Base-by-base conservation (phyloP, 2,329 filamentous ascomycete genomes). In the Microdochium trichocladiopsis region DNA sequence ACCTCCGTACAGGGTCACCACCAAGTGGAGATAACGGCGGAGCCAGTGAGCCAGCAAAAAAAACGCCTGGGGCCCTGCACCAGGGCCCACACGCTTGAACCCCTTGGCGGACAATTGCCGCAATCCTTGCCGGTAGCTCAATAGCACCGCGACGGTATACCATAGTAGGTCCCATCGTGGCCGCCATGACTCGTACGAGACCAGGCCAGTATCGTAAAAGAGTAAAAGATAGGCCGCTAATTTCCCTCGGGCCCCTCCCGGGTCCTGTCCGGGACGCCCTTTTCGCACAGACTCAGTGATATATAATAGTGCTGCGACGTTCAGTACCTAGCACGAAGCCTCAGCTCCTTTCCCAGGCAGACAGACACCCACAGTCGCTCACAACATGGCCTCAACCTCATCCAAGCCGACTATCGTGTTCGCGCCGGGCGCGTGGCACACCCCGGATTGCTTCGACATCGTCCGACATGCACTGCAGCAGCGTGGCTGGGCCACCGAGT, bases 371-470 rank as follows among this genome's bases (percentile, higher is more conserved):
- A 33, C 28, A 33, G 28, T 33, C 28, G 28, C 28, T 33, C 28
- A 33, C 28, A 33, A 33, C 28, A 33, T 33, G 28, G n/a, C 41
- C 28, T 33, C 28, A 33, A 33, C 28, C 28, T 33, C 28, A 33
- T 33, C 28, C 28, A 50, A 48, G 12, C 60, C 59, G 47, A 65
- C 56, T 47, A 61, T 68, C 41, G 58, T 71, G 37, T 61, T 71
- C 47, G 64, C 61, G 8, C 66, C 66, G 1, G 69, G 68, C 8
- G 68, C 68, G 14, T 72, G 69, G 68, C 55, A 68, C 48, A 53
- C 28, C 3, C 61, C 66, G 0, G 45, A 54, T n/a, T 55, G 58
- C 52, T 70, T 62, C 43, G 54, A 62, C 33, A 47, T 54, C 14
- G 55, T 68, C 9, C 60, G 58, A n/a, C 51, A 56, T 6, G 53